Conservation (phyloP, 2,329 filamentous ascomycete species). For the Phoma herbarum region DNA sequence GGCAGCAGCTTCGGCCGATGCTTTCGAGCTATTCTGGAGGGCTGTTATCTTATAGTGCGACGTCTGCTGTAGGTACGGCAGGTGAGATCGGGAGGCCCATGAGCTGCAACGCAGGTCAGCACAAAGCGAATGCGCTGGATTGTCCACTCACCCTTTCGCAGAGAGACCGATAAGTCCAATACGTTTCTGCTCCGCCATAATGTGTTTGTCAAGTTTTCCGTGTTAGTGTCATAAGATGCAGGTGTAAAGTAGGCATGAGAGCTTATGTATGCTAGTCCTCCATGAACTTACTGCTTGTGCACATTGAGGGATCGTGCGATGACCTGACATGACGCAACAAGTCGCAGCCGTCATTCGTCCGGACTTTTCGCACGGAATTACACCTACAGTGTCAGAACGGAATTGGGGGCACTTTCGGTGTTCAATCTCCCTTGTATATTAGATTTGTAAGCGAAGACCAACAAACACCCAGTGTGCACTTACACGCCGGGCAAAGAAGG, state of each 20-base stretch:
- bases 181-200: slow-evolving; percentile 30
- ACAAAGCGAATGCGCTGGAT: background rate
- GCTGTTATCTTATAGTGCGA: slow-evolving; percentile 59
- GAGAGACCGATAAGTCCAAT: slow-evolving; percentile 48
- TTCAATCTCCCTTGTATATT: background rate
- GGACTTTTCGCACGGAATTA: background rate
- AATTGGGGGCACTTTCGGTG: background rate
- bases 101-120: too few relatives aligned
- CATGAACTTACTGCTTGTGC: slow-evolving; percentile 1
- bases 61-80: slow-evolving; percentile 47
- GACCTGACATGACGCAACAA: slow-evolving; percentile 3
- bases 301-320: slow-evolving; percentile 2
- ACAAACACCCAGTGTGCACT: background rate
- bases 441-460: slow-evolving; percentile 9
- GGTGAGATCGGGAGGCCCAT: slow-evolving; percentile 53
- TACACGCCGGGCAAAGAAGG: background rate
- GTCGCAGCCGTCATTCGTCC: slow-evolving; percentile 3
- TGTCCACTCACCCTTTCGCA: slow-evolving; percentile 36
- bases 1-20: slow-evolving; percentile 54
- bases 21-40: slow-evolving; percentile 58
- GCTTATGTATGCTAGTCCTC: background rate
- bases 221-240: background rate
- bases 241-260: background rate
- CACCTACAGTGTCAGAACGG: background rate
- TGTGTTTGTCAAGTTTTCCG: background rate